Base-by-base conservation (phyloP, 2,329 filamentous ascomycete genomes). In the Polytolypa hystricis region DNA sequence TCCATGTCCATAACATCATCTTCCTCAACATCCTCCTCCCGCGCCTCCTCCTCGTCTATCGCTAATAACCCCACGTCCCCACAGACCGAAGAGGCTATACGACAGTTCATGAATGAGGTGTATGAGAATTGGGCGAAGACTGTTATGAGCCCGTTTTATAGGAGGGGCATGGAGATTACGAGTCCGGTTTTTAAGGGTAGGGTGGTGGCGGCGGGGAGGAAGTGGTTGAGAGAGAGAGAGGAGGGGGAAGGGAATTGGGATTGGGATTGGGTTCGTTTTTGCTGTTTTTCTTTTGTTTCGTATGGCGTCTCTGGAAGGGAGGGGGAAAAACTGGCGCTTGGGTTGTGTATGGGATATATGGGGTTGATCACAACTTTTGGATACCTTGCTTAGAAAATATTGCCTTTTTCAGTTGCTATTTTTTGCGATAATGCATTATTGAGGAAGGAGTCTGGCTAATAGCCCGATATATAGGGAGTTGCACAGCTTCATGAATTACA, bases 51-150 rank as follows among this genome's bases (percentile, higher is more conserved):
- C 42, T 79, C 80, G n/a, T 77, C 77, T 27, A 80, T 85, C 40
- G 81, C 77, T 38, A 79, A 81, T 47, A 95, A 94, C 58, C 89
- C 89, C 0, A 89, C 80, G 2, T 83, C 80, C 41, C 80, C 85
- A 4, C 84, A 89, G 56, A 93, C 89, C 4, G 91, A 98, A 64
- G 91, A 98, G 65, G 89, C 91, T 4, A 83, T 96, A 50, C 79
- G 85, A 56, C 84, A 84, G 61, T 98, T 96, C 66, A 94, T 98
- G 66, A 71, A 74, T 11, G 91, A 98, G 56, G 83, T 95, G 9
- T 96, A 95, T 64, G 91, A 98, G 64, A 85, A 79, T 48, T 98
- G 89, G 80, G 76, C 94, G 46, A 98, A 98, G 71, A 84, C 87
- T 9, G 78, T 87, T 40, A 96, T 98, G 91, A 96, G 78, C 55